Percentiles rank a stretch among this genome's conserved stretches.
These are phyloP conservation scores for Russula sp. DNA, from an alignment of 768 basidiomycete species.

Conservation along the genomic window DNA sequence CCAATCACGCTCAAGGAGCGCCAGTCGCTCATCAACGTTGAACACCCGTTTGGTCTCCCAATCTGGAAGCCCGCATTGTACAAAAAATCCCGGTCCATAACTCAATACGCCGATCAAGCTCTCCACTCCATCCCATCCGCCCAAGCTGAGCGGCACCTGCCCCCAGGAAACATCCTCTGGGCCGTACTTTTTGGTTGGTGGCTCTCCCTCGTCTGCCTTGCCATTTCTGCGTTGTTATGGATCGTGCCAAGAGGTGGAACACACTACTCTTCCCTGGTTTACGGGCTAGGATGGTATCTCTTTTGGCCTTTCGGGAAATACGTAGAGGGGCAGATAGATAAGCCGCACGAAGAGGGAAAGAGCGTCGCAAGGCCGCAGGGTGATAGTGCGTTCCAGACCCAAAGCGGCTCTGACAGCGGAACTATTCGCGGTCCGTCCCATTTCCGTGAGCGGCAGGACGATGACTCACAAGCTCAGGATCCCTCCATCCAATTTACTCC, in stretches of 20 bases:
- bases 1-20: constrained; percentile 91
- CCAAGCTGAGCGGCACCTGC: constrained; percentile 87
- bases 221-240: constrained; percentile 64
- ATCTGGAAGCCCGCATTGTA: constrained; percentile 99
- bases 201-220: constrained; percentile 71
- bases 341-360: constrained; percentile 39
- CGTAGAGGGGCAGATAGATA: constrained; percentile 73
- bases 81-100: constrained; percentile 95
- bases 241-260: constrained; percentile 76
- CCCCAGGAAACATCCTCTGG: constrained; percentile 96
- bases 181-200: constrained; percentile 88
- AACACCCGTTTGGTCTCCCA: constrained; percentile 97
- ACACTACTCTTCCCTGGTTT: constrained; percentile 81
- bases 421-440: constrained; percentile 38
- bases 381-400: constrained; percentile 32
- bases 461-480: neutral
- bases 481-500: constrained; percentile 13
- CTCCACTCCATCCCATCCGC: constrained; percentile 91
- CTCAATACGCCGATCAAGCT: constrained; percentile 92
- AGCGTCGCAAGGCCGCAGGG: constrained; percentile 40
- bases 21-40: constrained; percentile 97
- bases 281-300: constrained; percentile 94
- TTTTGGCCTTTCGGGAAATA: constrained; percentile 99
- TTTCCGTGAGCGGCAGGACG: constrained; percentile 12
- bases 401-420: constrained; percentile 38